Evolutionary conservation across 1,139 yeast species (phyloP).

Genomic region (Pichia sp.): DNA sequence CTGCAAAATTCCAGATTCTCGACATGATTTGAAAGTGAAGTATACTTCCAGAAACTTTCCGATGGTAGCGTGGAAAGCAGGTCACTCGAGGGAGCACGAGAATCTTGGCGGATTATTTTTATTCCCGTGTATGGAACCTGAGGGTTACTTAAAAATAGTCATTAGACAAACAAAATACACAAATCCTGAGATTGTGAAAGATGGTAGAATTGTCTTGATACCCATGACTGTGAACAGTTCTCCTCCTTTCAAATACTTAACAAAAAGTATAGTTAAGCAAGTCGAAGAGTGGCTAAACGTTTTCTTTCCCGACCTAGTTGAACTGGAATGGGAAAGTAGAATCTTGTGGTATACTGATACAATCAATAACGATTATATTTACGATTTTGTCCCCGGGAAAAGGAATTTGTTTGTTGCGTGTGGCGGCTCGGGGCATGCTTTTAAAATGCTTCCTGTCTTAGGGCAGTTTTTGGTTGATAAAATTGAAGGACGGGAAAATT

Average conservation of each 20-base stretch:
- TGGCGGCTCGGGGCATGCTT: conserved; percentile 45
- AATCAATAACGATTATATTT: conserved; percentile 30
- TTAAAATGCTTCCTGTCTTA: conserved; percentile 35
- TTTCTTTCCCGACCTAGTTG: conserved; percentile 18
- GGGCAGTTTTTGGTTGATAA: conserved; percentile 34
- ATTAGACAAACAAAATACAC: conserved; percentile 20
- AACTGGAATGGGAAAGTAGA: conserved; percentile 19
- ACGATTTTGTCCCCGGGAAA: conserved; percentile 38
- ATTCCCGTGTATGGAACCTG: conserved; percentile 21
- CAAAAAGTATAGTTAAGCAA: conserved; percentile 16
- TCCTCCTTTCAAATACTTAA: conserved; percentile 23
- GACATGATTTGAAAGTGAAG: conserved; percentile 31
- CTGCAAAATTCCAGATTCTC: conserved; percentile 29
- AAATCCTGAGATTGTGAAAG: conserved; percentile 18
- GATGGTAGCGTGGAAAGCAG: conserved; percentile 22
- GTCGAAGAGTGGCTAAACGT: conserved; percentile 15
- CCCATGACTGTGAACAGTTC: conserved; percentile 25
- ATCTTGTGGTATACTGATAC: conserved; percentile 33
- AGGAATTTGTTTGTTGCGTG: conserved; percentile 38
- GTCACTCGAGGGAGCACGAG: conserved; percentile 22
- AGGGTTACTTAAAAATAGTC: conserved; percentile 20
- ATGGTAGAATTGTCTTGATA: conserved; percentile 20
- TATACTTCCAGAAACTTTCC: conserved; percentile 26
- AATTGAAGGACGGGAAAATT: conserved; percentile 27
- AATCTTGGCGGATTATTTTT: conserved; percentile 26